Evolutionary conservation across 768 basidiomycete genomes (phyloP), one percentile per base, ranked within the genome.

Genomic region (Lyophyllum decastes): DNA sequence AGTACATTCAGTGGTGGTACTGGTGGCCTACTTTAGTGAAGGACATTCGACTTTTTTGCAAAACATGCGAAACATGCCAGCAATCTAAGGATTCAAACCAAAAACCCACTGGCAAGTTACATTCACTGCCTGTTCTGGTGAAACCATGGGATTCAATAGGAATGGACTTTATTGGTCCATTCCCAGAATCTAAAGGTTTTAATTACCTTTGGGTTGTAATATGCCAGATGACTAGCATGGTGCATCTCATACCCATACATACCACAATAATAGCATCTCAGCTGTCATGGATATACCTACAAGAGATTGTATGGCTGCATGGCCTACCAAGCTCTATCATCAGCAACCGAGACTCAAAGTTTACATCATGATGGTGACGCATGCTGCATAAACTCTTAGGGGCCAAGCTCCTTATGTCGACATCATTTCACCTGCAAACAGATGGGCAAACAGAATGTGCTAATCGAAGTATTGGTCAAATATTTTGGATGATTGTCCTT

Each of bases 151-250:
- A 68, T 3, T 65, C 66, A 0, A 72, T 78, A 0, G 67, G 64
- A 0, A 72, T 78, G 33, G 76, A 78, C 59, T 77, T 77, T 43
- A 54, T 76, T 0, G 76, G 69, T 0, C 30, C 30, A 30, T 30
- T 30, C 30, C 71, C 69, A 0, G 0, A 10, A 60, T 21, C 66
- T 48, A 46, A 63, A 47, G 64, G 58, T 1, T 69, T 24, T 21
- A 64, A 72, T 35, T 67, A 63, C 49, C 27, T 71, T 2, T 62
- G 56, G 49, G 64, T 71, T n/a, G 55, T 71, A 1, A 66, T 72
- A 47, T 67, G 65, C 26, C 22, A 61, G 33, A 52, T 64, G 33
- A 61, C 60, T 54, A 30, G 30, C 30, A 30, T 30, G 30, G 30
- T 30, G 30, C 30, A 30, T 10, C 30, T 30, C 30, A 30, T 70